A percentile compares a stretch with the other conserved stretches of the same genome.
Evolutionary conservation across 768 basidiomycete genomes (phyloP).

Genomic region (Tricholoma sp.): DNA sequence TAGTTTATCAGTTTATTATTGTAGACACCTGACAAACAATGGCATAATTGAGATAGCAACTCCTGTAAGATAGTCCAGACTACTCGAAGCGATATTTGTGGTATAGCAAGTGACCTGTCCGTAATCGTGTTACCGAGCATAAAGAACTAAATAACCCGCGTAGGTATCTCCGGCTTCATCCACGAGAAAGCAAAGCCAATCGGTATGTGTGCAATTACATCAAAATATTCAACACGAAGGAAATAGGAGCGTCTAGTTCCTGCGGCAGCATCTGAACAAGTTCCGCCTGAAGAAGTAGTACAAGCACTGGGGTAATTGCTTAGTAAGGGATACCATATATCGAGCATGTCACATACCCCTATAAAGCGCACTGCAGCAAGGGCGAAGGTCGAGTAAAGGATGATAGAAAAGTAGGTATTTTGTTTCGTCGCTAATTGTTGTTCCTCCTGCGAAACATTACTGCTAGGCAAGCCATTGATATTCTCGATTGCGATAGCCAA

Average conservation of each 20-base stretch:
- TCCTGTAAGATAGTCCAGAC: background rate
- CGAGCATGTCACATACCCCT: conserved; percentile 50
- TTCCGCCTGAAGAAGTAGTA: conserved; percentile 82
- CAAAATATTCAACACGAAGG: background rate
- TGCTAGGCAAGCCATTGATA: conserved; percentile 53
- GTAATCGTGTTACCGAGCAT: background rate
- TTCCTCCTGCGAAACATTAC: conserved; percentile 34
- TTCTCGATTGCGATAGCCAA: conserved; percentile 75
- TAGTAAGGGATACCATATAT: background rate
- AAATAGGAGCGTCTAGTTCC: conserved; percentile 40
- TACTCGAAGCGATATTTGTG: background rate
- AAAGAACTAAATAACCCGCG: background rate
- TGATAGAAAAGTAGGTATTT: conserved; percentile 65
- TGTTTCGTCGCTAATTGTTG: conserved; percentile 36
- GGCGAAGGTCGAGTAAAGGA: conserved; percentile 75
- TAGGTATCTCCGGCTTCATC: background rate
- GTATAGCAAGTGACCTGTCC: background rate
- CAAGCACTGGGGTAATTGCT: conserved; percentile 51
- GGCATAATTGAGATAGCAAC: background rate
- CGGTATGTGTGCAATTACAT: background rate
- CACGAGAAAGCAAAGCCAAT: conserved; percentile 1
- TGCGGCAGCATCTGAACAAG: conserved; percentile 76
- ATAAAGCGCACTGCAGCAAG: conserved; percentile 67
- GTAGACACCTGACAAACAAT: background rate
- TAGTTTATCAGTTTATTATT: conserved; percentile 2